Conservation (phyloP, 352 stramenopile species). For the Plasmopara halstedii region DNA sequence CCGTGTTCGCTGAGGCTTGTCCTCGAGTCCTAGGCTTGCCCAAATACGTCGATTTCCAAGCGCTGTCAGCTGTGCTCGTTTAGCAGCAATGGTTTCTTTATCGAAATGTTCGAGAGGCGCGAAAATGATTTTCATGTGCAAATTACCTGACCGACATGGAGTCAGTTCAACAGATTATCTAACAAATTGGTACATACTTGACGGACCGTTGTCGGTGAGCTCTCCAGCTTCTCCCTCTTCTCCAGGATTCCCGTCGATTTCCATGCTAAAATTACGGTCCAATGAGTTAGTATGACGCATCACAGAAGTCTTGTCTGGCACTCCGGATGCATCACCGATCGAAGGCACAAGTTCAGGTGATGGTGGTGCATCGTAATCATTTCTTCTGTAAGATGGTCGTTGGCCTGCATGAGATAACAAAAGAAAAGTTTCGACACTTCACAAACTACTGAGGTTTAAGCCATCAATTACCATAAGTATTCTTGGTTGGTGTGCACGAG, state of each 20-base stretch:
- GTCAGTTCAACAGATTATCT: too few species aligned
- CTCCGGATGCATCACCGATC: slow-evolving; percentile 19
- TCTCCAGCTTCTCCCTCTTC: slow-evolving; percentile 71
- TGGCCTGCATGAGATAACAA: slow-evolving; percentile 37
- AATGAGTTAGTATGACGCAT: slow-evolving; percentile 35
- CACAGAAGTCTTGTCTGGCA: slow-evolving; percentile 35
- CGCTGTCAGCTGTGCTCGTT: slow-evolving; percentile 63
- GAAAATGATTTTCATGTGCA: slow-evolving; percentile 64
- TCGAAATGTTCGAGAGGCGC: slow-evolving; percentile 69
- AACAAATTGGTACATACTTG: background rate
- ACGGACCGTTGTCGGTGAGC: slow-evolving; percentile 51
- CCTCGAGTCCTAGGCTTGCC: slow-evolving; percentile 75
- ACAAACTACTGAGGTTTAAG: too few species aligned
- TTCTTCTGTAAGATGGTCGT: slow-evolving; percentile 70
- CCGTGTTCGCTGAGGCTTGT: slow-evolving; percentile 39
- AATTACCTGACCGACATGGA: too few species aligned
- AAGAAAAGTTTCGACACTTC: background rate
- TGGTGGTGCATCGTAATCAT: slow-evolving; percentile 73
- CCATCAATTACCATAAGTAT: slow-evolving; percentile 82
- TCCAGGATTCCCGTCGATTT: slow-evolving; percentile 18
- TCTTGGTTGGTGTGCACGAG: slow-evolving; percentile 68
- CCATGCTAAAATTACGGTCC: slow-evolving; percentile 35
- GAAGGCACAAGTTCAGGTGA: slow-evolving; percentile 34
- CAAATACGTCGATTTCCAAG: slow-evolving; percentile 77
- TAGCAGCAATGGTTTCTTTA: slow-evolving; percentile 73